A percentile compares a stretch with the other conserved stretches of the same genome.
phyloP scores from a whole-genome alignment of 106 monocot genomes.

The Dendrobium officinale region DNA sequence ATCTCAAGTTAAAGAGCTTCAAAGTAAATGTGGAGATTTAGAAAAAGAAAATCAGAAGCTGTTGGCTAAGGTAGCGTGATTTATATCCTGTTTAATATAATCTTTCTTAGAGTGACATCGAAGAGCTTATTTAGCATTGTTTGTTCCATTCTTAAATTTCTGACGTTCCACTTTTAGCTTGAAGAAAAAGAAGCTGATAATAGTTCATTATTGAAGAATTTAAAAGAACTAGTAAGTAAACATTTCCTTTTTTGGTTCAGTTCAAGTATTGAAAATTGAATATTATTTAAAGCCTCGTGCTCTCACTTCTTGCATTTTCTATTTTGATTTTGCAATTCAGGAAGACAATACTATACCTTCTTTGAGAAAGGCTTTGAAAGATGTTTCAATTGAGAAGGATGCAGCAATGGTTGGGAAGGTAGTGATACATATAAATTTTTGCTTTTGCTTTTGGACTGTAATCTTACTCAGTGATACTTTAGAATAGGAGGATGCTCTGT shows the following conservation, averaged over 20 bases:
- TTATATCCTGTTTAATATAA: background rate
- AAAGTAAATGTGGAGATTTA: constrained; percentile 48
- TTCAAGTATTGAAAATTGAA: background rate
- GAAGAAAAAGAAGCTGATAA: constrained; percentile 58
- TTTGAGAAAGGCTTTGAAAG: constrained; percentile 72
- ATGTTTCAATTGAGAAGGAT: constrained; percentile 83
- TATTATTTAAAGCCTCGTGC: background rate
- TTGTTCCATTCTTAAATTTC: constrained; percentile 1
- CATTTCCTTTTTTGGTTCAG: background rate
- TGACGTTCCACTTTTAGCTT: constrained; percentile 34
- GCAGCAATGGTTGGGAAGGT: constrained; percentile 90
- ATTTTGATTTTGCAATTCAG: constrained; percentile 23
- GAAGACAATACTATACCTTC: constrained; percentile 64
- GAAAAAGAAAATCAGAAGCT: constrained; percentile 60
- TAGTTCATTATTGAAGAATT: constrained; percentile 38
- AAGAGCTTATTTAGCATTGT: background rate
- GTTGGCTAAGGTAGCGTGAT: constrained; percentile 39
- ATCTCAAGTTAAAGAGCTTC: constrained; percentile 48
- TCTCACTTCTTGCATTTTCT: background rate
- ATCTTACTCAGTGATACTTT: constrained; percentile 7
- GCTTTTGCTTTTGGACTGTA: background rate
- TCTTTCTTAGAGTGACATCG: background rate
- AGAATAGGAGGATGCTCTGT: constrained; percentile 80
- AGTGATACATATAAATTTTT: background rate
- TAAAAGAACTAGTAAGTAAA: constrained; percentile 61